Conservation (phyloP, 495 filamentous ascomycete species). For the Podospora appendiculata region DNA sequence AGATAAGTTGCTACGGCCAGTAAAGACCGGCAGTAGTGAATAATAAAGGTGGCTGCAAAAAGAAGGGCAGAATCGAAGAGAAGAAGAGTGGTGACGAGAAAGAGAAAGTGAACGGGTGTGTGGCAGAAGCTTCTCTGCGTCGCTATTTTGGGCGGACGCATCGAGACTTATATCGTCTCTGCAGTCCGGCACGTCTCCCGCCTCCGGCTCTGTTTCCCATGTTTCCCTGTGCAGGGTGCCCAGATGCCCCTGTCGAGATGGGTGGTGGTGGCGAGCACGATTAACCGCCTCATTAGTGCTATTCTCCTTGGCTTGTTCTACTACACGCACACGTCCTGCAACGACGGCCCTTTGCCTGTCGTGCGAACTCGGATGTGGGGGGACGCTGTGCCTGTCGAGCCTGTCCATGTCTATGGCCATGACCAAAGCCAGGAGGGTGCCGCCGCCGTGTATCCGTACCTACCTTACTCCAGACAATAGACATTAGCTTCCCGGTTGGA, state of each 20-base stretch:
- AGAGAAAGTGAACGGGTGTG: slow-evolving; percentile 5
- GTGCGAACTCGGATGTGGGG: slow-evolving; percentile 3
- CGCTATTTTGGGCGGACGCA: slow-evolving; percentile 9
- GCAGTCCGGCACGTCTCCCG: slow-evolving; percentile 5
- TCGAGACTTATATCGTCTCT: slow-evolving; percentile 19
- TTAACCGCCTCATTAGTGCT: slow-evolving; percentile 15
- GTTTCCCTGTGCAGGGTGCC: slow-evolving; percentile 13
- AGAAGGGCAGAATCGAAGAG: slow-evolving; percentile 8
- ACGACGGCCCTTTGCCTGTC: too few relatives aligned
- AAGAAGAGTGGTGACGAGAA: slow-evolving; percentile 1
- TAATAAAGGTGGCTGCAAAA: slow-evolving; percentile 12
- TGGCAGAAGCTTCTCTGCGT: slow-evolving; percentile 5
- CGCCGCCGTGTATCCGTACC: not conserved
- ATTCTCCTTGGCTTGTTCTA: too few relatives aligned
- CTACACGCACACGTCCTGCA: too few relatives aligned
- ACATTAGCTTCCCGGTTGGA: not conserved
- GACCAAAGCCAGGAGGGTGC: too few relatives aligned
- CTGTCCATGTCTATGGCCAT: too few relatives aligned
- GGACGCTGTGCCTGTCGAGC: not conserved
- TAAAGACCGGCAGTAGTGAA: slow-evolving; percentile 6
- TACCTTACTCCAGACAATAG: not conserved
- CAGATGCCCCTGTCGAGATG: slow-evolving; percentile 2
- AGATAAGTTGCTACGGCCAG: slow-evolving; percentile 5
- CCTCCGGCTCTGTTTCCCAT: slow-evolving; percentile 7
- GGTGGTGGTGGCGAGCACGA: slow-evolving; percentile 12